These are phyloP conservation scores for Kodamaea leandrae DNA, from an alignment of 805 yeast species.

Conservation along the genomic window DNA sequence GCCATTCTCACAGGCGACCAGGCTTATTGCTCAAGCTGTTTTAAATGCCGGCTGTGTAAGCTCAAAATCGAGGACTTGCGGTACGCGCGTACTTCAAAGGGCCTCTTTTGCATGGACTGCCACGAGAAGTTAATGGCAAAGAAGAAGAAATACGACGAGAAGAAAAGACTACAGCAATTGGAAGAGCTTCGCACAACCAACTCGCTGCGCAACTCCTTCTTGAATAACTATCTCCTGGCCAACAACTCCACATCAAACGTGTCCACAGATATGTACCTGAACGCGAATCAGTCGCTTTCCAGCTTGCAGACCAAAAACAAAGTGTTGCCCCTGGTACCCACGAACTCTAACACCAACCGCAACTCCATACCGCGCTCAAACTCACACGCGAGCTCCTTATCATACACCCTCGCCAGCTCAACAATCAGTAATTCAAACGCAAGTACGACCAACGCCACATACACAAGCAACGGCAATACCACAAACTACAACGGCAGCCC, in stretches of 20 bases:
- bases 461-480: neutral
- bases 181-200: conserved; percentile 10
- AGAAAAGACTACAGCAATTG: conserved; percentile 28
- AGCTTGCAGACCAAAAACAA: conserved; percentile 10
- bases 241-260: conserved; percentile 8
- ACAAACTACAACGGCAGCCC: neutral
- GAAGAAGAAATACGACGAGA: conserved; percentile 61
- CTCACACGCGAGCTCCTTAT: neutral
- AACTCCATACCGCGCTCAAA: neutral
- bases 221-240: conserved; percentile 12
- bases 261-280: conserved; percentile 6
- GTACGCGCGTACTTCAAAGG: conserved; percentile 91
- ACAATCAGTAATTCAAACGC: conserved; percentile 2
- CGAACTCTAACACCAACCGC: no score
- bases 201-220: conserved; percentile 13
- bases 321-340: conserved; percentile 9
- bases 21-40: conserved; percentile 89
- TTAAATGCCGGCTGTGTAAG: conserved; percentile 85
- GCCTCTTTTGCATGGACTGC: conserved; percentile 89
- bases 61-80: conserved; percentile 80
- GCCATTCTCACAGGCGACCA: conserved; percentile 94
- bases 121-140: conserved; percentile 79
- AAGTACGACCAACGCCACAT: neutral
- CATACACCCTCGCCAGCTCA: neutral
- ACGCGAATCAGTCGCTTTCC: conserved; percentile 7